These are phyloP conservation scores for Myriosclerotinia duriaeana DNA, from an alignment of 2,329 filamentous ascomycete species.

Conservation along the genomic window DNA sequence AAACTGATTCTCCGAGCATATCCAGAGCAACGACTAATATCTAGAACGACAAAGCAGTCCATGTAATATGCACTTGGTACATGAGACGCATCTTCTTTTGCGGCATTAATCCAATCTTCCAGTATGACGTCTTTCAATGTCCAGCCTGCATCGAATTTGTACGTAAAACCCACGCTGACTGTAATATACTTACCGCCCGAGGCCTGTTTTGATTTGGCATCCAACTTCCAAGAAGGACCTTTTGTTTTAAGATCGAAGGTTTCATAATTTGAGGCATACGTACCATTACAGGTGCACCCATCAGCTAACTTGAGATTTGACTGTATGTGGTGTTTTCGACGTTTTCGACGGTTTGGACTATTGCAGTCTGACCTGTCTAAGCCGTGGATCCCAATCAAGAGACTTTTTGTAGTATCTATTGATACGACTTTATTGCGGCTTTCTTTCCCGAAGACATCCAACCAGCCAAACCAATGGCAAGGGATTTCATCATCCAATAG, in stretches of 20 bases:
- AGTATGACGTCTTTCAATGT: conserved; percentile 25
- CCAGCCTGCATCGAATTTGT: conserved; percentile 25
- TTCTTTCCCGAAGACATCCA: neutral
- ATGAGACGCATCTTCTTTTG: neutral
- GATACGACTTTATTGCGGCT: neutral
- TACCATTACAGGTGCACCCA: neutral
- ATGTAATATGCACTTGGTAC: neutral
- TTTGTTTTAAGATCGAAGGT: conserved; percentile 11
- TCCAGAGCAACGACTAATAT: conserved; percentile 18
- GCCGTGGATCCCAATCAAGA: neutral
- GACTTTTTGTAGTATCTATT: neutral
- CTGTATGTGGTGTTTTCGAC: neutral
- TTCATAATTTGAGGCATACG: neutral
- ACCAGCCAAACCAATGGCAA: conserved; percentile 7
- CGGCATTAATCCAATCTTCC: conserved; percentile 3
- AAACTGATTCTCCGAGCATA: conserved; percentile 20
- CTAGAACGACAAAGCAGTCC: conserved; percentile 13
- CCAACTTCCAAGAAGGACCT: conserved; percentile 4
- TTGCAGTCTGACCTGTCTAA: too few relatives aligned
- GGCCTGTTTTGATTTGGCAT: conserved; percentile 1
- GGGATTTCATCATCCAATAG: neutral
- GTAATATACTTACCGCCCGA: conserved; percentile 1
- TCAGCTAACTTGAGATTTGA: neutral
- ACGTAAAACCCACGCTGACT: conserved; percentile 3
- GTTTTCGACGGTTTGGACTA: neutral